Evolutionary conservation across 768 basidiomycete genomes (phyloP).

Genomic region (Phylloporus arenicola): DNA sequence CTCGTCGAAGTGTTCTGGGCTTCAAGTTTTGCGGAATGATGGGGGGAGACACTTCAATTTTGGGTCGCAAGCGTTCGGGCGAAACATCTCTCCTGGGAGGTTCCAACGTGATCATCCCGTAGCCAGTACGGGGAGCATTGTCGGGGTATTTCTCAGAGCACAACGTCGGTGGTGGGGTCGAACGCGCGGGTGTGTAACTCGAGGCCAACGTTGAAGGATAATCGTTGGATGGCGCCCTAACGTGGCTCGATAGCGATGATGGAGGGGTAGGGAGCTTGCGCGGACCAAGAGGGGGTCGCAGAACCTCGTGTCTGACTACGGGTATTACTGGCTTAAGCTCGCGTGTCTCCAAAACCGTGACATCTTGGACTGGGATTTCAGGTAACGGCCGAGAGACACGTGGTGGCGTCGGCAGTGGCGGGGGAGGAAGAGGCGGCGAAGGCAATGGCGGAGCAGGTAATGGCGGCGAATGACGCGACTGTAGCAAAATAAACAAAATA

Average conservation of each 20-base stretch:
- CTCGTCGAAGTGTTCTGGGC: conserved; percentile 19
- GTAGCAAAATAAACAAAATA: not conserved
- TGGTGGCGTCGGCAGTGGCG: conserved; percentile 25
- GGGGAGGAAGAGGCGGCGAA: conserved; percentile 16
- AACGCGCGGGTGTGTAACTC: conserved; percentile 26
- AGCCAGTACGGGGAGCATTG: conserved; percentile 20
- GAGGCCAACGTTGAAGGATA: conserved; percentile 24
- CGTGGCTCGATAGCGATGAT: conserved; percentile 16
- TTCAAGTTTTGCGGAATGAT: conserved; percentile 22
- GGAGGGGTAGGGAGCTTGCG: conserved; percentile 32
- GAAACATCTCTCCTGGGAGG: conserved; percentile 19
- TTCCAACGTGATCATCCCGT: conserved; percentile 21
- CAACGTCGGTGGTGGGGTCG: conserved; percentile 25
- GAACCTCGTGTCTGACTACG: conserved; percentile 16
- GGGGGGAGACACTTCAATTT: conserved; percentile 15
- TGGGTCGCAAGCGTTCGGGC: conserved; percentile 18
- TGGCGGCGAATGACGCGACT: conserved; percentile 26
- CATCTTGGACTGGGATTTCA: conserved; percentile 25
- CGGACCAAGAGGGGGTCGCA: conserved; percentile 17
- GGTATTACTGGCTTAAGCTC: conserved; percentile 13
- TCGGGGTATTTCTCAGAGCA: conserved; percentile 30
- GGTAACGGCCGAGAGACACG: conserved; percentile 26
- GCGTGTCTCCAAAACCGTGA: conserved; percentile 8
- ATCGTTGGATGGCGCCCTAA: conserved; percentile 17
- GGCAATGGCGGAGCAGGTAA: conserved; percentile 10